Base-by-base conservation (phyloP, 2,329 filamentous ascomycete species). In the Graphilbum sp. region DNA sequence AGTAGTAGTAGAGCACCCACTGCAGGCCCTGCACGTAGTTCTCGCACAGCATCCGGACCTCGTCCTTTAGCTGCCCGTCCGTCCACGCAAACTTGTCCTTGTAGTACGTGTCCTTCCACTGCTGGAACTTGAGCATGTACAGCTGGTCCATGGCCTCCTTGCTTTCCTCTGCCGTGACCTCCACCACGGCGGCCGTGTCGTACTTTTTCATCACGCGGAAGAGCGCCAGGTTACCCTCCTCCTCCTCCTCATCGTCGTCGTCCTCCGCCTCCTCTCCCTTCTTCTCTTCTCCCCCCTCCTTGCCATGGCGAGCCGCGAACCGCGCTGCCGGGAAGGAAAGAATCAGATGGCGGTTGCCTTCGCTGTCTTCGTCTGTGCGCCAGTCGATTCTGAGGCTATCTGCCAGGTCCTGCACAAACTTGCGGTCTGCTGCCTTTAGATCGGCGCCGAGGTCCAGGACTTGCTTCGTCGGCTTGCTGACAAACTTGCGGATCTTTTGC, bases 1-100 rank as follows among this genome's bases (percentile, higher is more conserved):
- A 98, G 60, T 98, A 98, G 63, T 98, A 98, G 58, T 80, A 95
- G 36, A 98, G 65, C 32, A 98, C 90, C 92, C 90, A 98, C 56
- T 98, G 90, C 43, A 98, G 63, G 43, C 90, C 90, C 59, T 98
- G 84, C 7, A 98, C 86, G 51, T 98, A 98, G 59, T 96, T 98
- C 58, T 96, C 86, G 20, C 84, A 80, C 43, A 98, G 66, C 46
- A 80, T 78, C 38, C 67, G 77, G 52, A 96, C 67, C 56, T 93
- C 85, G 31, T 75, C 50, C 16, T 62, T 75, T 46, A 88, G 79
- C 49, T 84, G 79, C 35, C 85, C 79, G 11, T 81, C 65, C 15
- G 78, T 75, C 86, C 88, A 98, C 23, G 78, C 61, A 48, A 95
- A 95, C 56, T 96, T 98, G 40, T 75, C 73, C 45, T 72, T 66